Evolutionary conservation across 1,139 yeast genomes (phyloP), one percentile per base, ranked within the genome.

Genomic region (Waltiozyma sp.): DNA sequence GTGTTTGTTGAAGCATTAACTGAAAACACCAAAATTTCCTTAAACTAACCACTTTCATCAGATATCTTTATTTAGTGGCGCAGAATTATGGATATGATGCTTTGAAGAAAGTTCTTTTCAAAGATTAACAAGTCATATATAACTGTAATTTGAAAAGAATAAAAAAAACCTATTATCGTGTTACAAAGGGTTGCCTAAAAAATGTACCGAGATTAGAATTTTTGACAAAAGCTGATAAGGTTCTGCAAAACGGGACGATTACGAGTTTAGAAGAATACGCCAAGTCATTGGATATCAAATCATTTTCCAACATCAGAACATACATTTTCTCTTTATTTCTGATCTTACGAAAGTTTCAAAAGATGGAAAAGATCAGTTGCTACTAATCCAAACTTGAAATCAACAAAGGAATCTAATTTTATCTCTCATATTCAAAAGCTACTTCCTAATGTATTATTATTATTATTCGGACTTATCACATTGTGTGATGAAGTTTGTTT

Each of bases 171-270:
- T 23, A 57, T 86, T 11, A 66, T 71, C 56, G 64, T 66, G 8
- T 64, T 82, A 37, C 93, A 86, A 56, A 68, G 74, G 78, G 49
- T 79, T 84, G 50, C 73, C 69, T 42, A 31, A 28, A 5, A 28
- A 36, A 3, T 16, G 28, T 2, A 34, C 13, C 23, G 19, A n/a
- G 11, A 14, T 13, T 14, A n/a, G 38, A 31, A 2, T 19, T 37
- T 2, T 18, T 34, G 2, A 15, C 14, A 10, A 8, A 23, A n/a
- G n/a, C n/a, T n/a, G n/a, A n/a, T n/a, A n/a, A n/a, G n/a, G n/a
- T n/a, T n/a, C n/a, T n/a, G n/a, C n/a, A 23, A 10, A 10, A 10
- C 7, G 7, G 9, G 26, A 23, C 26, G 6, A 26, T 26, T 6
- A 13, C 15, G 4, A 10, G n/a, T 10, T 14, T 31, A 7, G 10